phyloP scores from a whole-genome alignment of 108 stramenopile species.

The Cylindrotheca closterium region DNA sequence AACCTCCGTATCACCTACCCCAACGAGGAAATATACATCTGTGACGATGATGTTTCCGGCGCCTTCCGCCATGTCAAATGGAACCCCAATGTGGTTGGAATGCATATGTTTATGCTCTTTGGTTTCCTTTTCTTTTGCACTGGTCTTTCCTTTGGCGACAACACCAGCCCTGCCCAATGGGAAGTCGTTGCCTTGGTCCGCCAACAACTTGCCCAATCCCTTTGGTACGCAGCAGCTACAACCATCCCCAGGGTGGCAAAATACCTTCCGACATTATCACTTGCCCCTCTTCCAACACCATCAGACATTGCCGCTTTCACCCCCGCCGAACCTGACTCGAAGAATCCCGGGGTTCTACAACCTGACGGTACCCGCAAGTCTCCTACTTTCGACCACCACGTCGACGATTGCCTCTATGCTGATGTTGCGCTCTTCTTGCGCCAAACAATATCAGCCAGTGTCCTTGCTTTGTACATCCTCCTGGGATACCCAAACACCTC shows the following conservation, averaged over 20 bases:
- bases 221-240: constrained; percentile 4
- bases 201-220: not conserved
- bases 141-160: constrained; percentile 13
- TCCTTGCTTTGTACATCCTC: constrained; percentile 3
- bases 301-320: not conserved
- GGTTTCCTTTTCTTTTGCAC: constrained; percentile 4
- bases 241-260: not conserved
- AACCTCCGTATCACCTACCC: constrained; percentile 20
- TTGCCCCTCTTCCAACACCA: not conserved
- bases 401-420: constrained; percentile 12
- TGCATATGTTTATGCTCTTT: constrained; percentile 1
- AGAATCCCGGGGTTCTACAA: constrained; percentile 4
- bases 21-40: not conserved
- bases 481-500: constrained; percentile 1
- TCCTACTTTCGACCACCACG: constrained; percentile 4
- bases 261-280: not conserved
- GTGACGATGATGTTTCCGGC: constrained; percentile 1
- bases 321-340: not conserved
- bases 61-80: constrained; percentile 11
- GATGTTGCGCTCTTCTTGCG: not conserved
- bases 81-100: constrained; percentile 6
- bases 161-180: constrained; percentile 6
- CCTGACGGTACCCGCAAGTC: not conserved
- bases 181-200: constrained; percentile 2
- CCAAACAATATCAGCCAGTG: constrained; percentile 9